Percentiles rank a stretch among this genome's conserved stretches.
phyloP scores from a whole-genome alignment of 75 land plant genomes.

The Cupressus sempervirens region DNA sequence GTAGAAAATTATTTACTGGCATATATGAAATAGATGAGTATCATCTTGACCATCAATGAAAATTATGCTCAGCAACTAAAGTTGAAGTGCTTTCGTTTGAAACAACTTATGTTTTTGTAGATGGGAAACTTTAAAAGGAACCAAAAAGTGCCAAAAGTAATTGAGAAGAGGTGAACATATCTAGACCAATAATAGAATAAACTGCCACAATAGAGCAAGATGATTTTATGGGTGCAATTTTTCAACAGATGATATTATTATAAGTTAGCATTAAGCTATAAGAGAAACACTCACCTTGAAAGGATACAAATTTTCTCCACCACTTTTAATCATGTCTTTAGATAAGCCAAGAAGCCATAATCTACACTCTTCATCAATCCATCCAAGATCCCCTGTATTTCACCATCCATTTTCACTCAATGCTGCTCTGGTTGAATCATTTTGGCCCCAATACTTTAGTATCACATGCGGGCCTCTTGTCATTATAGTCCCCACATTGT shows the following conservation, averaged over 20 bases:
- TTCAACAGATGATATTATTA: too few species aligned
- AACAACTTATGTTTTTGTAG: neutral
- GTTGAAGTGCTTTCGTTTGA: neutral
- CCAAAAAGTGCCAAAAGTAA: neutral
- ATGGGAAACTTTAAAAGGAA: neutral
- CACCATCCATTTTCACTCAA: constrained; percentile 51
- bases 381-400: constrained; percentile 88
- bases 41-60: too few species aligned
- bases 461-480: constrained; percentile 90
- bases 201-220: neutral
- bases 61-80: too few species aligned
- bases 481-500: constrained; percentile 51
- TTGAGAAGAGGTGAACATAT: neutral
- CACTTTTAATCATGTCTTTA: too few species aligned
- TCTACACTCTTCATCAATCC: constrained; percentile 60
- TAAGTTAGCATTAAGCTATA: too few species aligned
- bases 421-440: constrained; percentile 14
- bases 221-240: too few species aligned
- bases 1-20: neutral
- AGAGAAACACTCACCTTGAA: too few species aligned
- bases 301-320: too few species aligned
- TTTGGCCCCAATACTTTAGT: constrained; percentile 71
- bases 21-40: too few species aligned
- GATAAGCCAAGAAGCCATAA: constrained; percentile 86
- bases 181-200: neutral